Conservation (phyloP, 192 early-diverging fungal genomes). For the Backusella circina region DNA sequence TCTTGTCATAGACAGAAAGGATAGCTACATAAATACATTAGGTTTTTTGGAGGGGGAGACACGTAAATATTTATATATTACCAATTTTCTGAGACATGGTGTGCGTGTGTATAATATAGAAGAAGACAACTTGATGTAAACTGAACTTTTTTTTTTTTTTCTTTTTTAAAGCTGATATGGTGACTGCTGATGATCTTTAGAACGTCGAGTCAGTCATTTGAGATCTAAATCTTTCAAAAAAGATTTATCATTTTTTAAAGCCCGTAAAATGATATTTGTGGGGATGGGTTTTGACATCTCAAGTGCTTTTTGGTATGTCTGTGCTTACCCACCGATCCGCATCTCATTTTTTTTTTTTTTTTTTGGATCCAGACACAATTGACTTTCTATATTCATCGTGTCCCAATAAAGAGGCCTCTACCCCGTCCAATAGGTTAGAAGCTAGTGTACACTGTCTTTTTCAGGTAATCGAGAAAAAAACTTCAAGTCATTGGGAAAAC, state of each 20-base stretch:
- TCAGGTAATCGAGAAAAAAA: no score
- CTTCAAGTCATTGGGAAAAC: no score
- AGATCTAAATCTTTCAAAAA: background rate
- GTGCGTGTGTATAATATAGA: background rate
- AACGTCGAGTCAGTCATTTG: background rate
- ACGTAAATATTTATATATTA: background rate
- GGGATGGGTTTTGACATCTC: no score
- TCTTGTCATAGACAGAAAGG: constrained; percentile 98
- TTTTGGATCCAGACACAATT: no score
- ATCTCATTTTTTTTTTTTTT: no score
- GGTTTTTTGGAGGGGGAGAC: background rate
- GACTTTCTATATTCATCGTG: no score
- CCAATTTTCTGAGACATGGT: constrained; percentile 1
- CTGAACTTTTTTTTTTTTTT: background rate
- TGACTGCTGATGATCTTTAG: background rate
- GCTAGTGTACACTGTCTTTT: no score
- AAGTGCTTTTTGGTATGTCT: no score
- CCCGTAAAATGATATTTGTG: no score
- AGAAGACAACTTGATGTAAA: background rate
- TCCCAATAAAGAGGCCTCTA: no score
- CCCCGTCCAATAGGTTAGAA: no score
- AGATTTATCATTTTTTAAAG: background rate
- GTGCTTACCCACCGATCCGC: no score
- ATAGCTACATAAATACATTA: constrained; percentile 47
- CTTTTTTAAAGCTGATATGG: background rate